Evolutionary conservation across 352 stramenopile species (phyloP).

Genomic region (Aphanomyces invadans): DNA sequence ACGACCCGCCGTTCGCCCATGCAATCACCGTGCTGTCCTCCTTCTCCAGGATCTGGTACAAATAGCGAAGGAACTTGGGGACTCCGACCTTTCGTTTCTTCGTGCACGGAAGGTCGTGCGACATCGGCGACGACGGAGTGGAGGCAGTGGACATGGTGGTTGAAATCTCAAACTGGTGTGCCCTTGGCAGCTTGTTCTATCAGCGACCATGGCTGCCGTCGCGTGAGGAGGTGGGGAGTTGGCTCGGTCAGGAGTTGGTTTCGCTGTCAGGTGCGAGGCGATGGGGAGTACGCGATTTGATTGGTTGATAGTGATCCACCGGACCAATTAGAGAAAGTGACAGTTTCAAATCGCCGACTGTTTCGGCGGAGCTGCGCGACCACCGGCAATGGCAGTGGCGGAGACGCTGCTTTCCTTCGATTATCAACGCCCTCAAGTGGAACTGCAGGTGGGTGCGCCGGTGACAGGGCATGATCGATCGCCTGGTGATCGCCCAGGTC

Average conservation of each 20-base stretch:
- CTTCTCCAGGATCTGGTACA: slow-evolving; percentile 70
- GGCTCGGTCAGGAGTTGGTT: not conserved
- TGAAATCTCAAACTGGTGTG: not conserved
- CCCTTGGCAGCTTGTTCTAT: not conserved
- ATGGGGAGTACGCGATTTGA: not conserved
- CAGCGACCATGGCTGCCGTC: not conserved
- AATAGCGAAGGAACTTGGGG: slow-evolving; percentile 66
- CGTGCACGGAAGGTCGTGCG: not conserved
- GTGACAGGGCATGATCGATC: too few relatives aligned
- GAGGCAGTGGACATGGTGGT: not conserved
- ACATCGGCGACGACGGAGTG: not conserved
- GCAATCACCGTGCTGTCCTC: slow-evolving; percentile 63
- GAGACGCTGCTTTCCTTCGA: not conserved
- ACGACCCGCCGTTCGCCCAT: slow-evolving; percentile 56
- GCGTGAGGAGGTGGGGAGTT: not conserved
- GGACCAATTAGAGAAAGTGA: not conserved
- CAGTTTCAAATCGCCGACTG: not conserved
- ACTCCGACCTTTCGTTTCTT: slow-evolving; percentile 32
- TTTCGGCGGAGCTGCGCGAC: not conserved
- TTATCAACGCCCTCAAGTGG: slow-evolving; percentile 8
- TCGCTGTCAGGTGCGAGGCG: not conserved
- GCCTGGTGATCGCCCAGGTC: not conserved
- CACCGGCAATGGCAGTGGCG: not conserved
- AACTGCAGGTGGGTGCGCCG: too few relatives aligned
- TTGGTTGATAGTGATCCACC: not conserved